Conservation (phyloP, 2,329 filamentous ascomycete species). For the Fusarium sp. region DNA sequence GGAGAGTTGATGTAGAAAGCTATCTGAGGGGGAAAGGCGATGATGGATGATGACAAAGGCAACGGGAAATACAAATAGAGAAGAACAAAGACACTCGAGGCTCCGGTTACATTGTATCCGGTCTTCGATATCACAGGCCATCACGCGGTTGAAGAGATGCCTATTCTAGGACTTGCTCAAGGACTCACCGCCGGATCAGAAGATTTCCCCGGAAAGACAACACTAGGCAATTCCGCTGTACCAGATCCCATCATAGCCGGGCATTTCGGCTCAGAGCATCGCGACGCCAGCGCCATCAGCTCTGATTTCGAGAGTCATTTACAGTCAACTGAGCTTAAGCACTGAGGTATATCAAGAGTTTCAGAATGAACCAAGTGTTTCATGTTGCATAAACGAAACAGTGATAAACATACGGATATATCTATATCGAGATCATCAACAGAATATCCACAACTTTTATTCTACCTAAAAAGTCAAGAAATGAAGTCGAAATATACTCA, state of each 20-base stretch:
- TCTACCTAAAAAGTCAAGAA: not conserved
- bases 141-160: not conserved
- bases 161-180: conserved; percentile 17
- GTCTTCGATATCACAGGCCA: not conserved
- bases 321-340: not conserved
- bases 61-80: not conserved
- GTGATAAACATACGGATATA: not conserved
- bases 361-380: conserved; percentile 7
- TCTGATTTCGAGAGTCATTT: not conserved
- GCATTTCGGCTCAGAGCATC: not conserved
- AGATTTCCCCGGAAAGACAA: not conserved
- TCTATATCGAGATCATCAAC: not conserved
- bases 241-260: not conserved
- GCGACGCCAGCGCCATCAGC: not conserved
- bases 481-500: conserved; percentile 32
- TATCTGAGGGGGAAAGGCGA: conserved; percentile 68
- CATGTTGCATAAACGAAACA: conserved; percentile 8
- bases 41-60: conserved; percentile 29
- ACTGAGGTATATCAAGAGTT: not conserved
- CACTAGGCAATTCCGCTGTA: no score
- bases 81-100: not conserved
- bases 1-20: conserved; percentile 78
- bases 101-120: not conserved
- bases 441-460: not conserved
- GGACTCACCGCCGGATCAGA: conserved; percentile 9